Evolutionary conservation across 192 early-diverging fungal species (phyloP), one percentile per base, ranked within the genome.

Genomic region (Mortierella antarctica): DNA sequence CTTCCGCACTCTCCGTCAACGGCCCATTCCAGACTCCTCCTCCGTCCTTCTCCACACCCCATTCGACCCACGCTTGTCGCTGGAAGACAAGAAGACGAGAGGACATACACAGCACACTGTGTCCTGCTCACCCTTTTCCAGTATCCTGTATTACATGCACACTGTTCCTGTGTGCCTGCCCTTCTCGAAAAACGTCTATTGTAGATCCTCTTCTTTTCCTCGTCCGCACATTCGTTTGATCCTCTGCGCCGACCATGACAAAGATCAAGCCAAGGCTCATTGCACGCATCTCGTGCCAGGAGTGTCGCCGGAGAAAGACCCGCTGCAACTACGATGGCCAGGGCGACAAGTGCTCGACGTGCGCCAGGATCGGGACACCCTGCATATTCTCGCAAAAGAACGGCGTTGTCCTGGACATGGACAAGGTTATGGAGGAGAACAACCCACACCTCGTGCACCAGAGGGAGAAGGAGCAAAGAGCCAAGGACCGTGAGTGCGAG

Each of bases 221-320:
- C 6, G 31, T 42, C 21, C 57, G 5, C 57, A 58, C 23, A 42
- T 40, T 58, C 57, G 6, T 7, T 6, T 57, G 39, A 31, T 52
- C 39, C 18, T 52, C 7, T n/a, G 4, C 47, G 6, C 52, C 47
- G 23, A 11, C 31, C 47, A 76, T 76, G 74, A 76, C 74, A 68
- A 76, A 76, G 66, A 76, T 76, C 66, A 76, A 76, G 40, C 74
- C 65, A 14, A 68, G 74, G 46, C 74, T 76, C 57, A 76, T 76
- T 62, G 74, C 74, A 1, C 74, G 74, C 74, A 76, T 76, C 60
- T 76, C 74, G n/a, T 76, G 74, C 41, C 74, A 76, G 23, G 74
- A 76, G 39, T 76, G 74, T 51, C 74, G 74, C 12, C 60, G 74
- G 4, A 52, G 74, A n/a, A 76, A 76, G 55, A 76, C 74, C 39